Evolutionary conservation across 2,329 filamentous ascomycete genomes (phyloP), one percentile per base, ranked within the genome.

Genomic region (Verticillium alfalfae): DNA sequence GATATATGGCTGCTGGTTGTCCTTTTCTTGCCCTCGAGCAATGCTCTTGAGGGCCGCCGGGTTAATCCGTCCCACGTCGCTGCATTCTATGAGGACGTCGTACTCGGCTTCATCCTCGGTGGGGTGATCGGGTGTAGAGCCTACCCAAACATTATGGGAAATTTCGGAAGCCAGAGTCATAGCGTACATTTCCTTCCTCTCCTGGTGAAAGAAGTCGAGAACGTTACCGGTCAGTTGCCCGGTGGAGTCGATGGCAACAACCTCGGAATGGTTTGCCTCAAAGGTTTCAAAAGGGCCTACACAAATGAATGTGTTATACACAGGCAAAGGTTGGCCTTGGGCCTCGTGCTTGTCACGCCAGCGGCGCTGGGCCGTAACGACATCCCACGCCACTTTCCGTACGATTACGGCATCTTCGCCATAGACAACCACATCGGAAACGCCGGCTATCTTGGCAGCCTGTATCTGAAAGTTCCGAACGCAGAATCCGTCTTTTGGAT

Each of bases 391-490:
- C 26, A 96, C 78, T 61, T 88, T 87, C 60, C 84, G 82, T 56
- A 85, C 83, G 34, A 84, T 76, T 2, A 81, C 81, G 41, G 80
- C 77, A 66, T 92, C 85, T 60, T 94, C 90, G 13, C 92, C 92
- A 71, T 99, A 99, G 1, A 99, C 85, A 49, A 99, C 84, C 66
- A 99, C 92, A 72, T 99, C 95, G 0, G 93, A 97, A 9, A 95
- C 85, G 66, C 90, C 86, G 60, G 93, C 93, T 66, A 91, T 80
- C 74, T 99, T 99, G 62, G 90, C 90, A 0, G 91, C 85, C 74
- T 99, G 95, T 45, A 98, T 98, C 69, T 98, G 94, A 71, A 99
- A 99, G 73, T 98, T 98, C 56, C 95, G 87, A 54, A 98, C 93
- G 5, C 92, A 97, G 72, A 98, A 98, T 9, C 95, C 95, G 66